Evolutionary conservation across 495 filamentous ascomycete genomes (phyloP).

Genomic region (Trypethelium eluteriae): DNA sequence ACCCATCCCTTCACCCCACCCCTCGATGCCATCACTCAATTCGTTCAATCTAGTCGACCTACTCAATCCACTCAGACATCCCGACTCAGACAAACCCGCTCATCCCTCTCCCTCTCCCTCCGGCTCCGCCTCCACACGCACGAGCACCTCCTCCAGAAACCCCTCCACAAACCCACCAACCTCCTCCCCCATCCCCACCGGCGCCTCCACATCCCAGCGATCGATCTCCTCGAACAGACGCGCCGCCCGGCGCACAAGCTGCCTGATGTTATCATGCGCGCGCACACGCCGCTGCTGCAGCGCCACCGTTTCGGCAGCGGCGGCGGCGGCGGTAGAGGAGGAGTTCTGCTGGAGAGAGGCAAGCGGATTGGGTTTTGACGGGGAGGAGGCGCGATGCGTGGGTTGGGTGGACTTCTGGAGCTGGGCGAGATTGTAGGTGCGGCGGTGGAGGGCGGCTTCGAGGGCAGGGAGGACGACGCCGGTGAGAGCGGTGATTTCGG

Average conservation of each 20-base stretch:
- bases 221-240: conserved; percentile 81
- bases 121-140: conserved; percentile 72
- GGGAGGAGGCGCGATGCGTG: conserved; percentile 26
- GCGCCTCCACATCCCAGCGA: conserved; percentile 67
- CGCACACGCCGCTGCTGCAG: neutral
- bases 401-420: conserved; percentile 39
- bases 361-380: neutral
- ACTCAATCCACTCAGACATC: too few relatives aligned
- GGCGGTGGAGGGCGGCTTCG: conserved; percentile 75
- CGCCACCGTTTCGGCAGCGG: neutral
- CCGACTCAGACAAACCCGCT: conserved; percentile 11
- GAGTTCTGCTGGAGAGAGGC: neutral
- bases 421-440: conserved; percentile 58
- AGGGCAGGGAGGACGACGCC: conserved; percentile 87
- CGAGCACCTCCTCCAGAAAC: conserved; percentile 88
- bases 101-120: conserved; percentile 6
- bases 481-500: conserved; percentile 53
- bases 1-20: neutral
- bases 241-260: conserved; percentile 66
- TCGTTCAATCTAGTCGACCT: neutral
- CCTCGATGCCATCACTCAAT: neutral
- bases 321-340: neutral
- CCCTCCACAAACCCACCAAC: conserved; percentile 83
- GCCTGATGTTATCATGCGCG: conserved; percentile 69
- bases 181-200: conserved; percentile 85